Evolutionary conservation across 2,329 filamentous ascomycete species (phyloP), one percentile per base, ranked within the genome.

Genomic region (Ophidiomyces ophidiicola): DNA sequence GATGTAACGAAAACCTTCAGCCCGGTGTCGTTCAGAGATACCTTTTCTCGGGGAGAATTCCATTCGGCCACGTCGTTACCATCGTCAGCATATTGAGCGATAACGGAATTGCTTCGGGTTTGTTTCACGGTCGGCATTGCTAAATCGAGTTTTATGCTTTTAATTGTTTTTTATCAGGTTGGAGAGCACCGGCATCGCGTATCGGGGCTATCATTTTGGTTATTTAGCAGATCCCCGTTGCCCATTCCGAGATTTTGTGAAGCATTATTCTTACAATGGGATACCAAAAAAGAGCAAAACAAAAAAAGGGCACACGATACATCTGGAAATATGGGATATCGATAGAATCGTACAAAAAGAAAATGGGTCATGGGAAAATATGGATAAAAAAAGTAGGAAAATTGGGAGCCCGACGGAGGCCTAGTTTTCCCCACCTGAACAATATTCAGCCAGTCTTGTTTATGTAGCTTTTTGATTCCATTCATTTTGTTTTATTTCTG

Each of bases 401-500:
- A 33, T 39, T 36, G 39, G 43, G 43, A 45, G 39, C 42, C 42
- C 34, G 32, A 34, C 15, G 43, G 43, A 29, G 31, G 43, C 39
- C 36, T 42, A 34, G 12, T 21, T 42, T 38, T 36, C 39, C 32
- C 31, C 23, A 36, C 39, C 19, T 35, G 36, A 29, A 29, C 29
- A 32, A 12, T 36, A 31, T 42, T 38, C 43, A 19, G 25, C 28
- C 36, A 21, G 18, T 32, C 33, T 43, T 8, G 23, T 40, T 45
- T 39, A 12, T 32, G 14, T 30, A 37, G 28, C 32, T 32, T 45
- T 42, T 39, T 33, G 31, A 30, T 21, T 38, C 23, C 40, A 18
- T 35, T 28, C 24, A 33, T 29, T 47, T 50, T 51, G 49, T 51
- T 50, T 45, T 45, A 46, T 53, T 46, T 49, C 32, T 39, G 20